A percentile compares a stretch with the other conserved stretches of the same genome.
phyloP scores from a whole-genome alignment of 495 filamentous ascomycete genomes.

The Lophiotrema nucula region DNA sequence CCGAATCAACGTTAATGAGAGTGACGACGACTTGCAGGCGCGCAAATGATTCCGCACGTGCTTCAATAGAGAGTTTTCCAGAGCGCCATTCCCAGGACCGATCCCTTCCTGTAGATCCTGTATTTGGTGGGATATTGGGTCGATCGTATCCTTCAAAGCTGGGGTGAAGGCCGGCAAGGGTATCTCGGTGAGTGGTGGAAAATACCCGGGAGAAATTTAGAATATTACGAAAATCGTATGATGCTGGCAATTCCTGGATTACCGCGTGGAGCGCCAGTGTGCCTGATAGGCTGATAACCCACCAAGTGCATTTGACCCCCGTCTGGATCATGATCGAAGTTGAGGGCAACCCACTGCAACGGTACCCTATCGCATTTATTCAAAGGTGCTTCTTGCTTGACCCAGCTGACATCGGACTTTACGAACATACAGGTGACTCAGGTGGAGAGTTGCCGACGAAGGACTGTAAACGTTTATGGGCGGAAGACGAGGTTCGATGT shows the following conservation, averaged over 20 bases:
- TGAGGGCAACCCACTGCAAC: not conserved
- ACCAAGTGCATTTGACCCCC: not conserved
- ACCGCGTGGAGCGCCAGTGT: slow-evolving; percentile 28
- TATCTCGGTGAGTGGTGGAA: slow-evolving; percentile 25
- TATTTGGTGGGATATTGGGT: slow-evolving; percentile 5
- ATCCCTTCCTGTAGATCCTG: slow-evolving; percentile 11
- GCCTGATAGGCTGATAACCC: not conserved
- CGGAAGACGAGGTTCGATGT: not conserved
- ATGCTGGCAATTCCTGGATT: slow-evolving; percentile 9
- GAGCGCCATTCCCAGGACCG: not conserved
- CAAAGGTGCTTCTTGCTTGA: no score
- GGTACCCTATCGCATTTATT: not conserved
- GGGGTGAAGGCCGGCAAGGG: not conserved
- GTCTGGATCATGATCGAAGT: not conserved
- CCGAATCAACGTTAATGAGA: slow-evolving; percentile 24
- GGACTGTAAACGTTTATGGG: not conserved
- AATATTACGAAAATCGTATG: slow-evolving; percentile 17
- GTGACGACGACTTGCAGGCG: slow-evolving; percentile 24
- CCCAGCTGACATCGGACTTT: not conserved
- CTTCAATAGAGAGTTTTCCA: slow-evolving; percentile 15
- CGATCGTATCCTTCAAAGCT: slow-evolving; percentile 11
- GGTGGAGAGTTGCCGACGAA: not conserved
- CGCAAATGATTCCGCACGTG: slow-evolving; percentile 6
- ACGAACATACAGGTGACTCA: not conserved
- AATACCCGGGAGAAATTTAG: slow-evolving; percentile 24